A percentile compares a stretch with the other conserved stretches of the same genome.
Evolutionary conservation across 2,329 filamentous ascomycete genomes (phyloP).

Genomic region (Chaetomium globosum): DNA sequence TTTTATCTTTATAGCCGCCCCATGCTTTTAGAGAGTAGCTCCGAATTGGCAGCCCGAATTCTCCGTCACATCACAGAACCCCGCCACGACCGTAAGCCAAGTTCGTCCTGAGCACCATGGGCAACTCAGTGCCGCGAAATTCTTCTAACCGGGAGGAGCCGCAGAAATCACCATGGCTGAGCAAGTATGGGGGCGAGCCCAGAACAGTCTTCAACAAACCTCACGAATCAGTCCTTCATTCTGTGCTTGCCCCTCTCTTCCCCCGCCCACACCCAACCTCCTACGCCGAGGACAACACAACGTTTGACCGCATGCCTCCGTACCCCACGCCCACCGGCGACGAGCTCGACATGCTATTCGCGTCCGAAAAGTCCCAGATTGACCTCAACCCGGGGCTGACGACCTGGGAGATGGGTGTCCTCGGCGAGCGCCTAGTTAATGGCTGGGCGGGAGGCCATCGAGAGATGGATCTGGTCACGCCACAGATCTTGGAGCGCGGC

Average conservation of each 20-base stretch:
- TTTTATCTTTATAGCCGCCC: slow-evolving; percentile 8
- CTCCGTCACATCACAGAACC: not conserved
- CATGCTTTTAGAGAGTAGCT: not conserved
- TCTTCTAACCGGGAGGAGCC: not conserved
- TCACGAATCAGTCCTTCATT: not conserved
- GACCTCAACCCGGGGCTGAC: slow-evolving; percentile 8
- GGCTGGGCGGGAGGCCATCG: slow-evolving; percentile 15
- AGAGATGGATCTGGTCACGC: not conserved
- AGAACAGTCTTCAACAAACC: not conserved
- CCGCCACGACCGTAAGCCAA: not conserved
- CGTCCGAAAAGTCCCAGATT: slow-evolving; percentile 8
- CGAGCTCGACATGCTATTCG: slow-evolving; percentile 24
- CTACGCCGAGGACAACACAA: slow-evolving; percentile 2
- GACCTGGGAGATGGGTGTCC: slow-evolving; percentile 19
- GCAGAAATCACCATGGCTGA: slow-evolving; percentile 19
- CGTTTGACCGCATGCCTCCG: not conserved
- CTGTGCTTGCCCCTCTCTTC: slow-evolving; percentile 8
- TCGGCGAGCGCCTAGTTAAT: slow-evolving; percentile 11
- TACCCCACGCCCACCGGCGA: slow-evolving; percentile 6
- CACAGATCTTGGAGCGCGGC: slow-evolving; percentile 1
- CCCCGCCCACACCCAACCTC: slow-evolving; percentile 13
- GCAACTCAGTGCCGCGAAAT: not conserved
- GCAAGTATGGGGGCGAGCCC: slow-evolving; percentile 15
- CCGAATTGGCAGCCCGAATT: not conserved
- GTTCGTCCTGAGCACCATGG: not conserved